Evolutionary conservation across 1,284 basidiomycete species (phyloP), one percentile per base, ranked within the genome.

Genomic region (Cutaneotrichosporon arboriforme): DNA sequence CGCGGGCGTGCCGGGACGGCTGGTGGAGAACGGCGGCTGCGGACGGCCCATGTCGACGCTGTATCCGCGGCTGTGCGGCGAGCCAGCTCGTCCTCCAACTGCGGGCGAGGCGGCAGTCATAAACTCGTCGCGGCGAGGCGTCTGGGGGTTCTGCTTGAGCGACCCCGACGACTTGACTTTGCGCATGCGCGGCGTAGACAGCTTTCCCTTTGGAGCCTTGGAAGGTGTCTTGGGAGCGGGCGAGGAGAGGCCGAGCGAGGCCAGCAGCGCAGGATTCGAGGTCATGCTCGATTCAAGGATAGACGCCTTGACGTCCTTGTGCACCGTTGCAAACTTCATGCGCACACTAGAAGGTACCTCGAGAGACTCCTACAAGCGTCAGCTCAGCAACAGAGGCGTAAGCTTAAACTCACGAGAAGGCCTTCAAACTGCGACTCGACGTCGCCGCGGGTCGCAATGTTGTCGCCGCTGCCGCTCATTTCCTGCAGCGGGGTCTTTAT

Each of bases 301-400:
- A 37, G 65, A 66, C 26, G 57, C 55, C 57, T 73, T 73, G 51
- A 73, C 69, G 37, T 67, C 66, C 22, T 57, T 51, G 9, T 67
- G 67, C 7, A 73, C 71, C 4, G 63, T 63, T 4, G 58, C 46
- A 51, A 73, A 72, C 51, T 72, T 73, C 42, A 65, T 55, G 45
- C 71, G 64, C 10, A 73, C 71, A 4, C 62, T 64, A 2, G 58
- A 57, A 4, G 71, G 64, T 8, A 73, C 67, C 54, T 73, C 67
- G 18, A 73, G 62, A 8, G 63, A 62, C 23, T 73, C 67, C 71
- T 73, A 56, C 10, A 31, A n/a, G n/a, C n/a, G n/a, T 12, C 10
- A 38, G n/a, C n/a, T 49, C 37, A 52, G 54, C 37, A 21, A 18
- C 17, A 4, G 4, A 1, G 10, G 4, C 1, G 23, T 1, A 17